Evolutionary conservation across 306 rosid species (phyloP), one percentile per base, ranked within the genome.

Genomic region (Quercus ilex): DNA sequence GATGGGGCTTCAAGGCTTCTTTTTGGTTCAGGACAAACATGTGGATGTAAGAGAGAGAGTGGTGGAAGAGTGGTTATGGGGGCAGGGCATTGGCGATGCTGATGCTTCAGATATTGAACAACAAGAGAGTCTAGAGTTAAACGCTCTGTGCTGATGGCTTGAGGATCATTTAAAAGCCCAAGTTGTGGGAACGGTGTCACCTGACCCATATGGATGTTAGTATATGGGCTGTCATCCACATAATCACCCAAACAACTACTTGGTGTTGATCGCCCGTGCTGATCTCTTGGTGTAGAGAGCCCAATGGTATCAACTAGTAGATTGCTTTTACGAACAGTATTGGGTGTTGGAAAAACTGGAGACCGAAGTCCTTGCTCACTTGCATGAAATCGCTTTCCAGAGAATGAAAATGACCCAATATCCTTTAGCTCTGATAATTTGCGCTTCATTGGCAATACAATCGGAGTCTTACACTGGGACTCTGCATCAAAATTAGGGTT

Each of bases 31-130:
- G 99, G 99, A 83, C 99, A 96, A 80, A 96, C 94, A 65, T 96
- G 99, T 4, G 94, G 97, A 58, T 93, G 94, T 38, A 96, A 74
- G 52, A 96, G 92, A 82, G 99, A 96, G 41, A 96, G 85, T 9
- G 99, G 99, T 35, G 99, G 99, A 73, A 96, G 99, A 30, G 99
- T 96, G 49, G 99, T 96, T 78, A 96, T 96, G 35, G 99, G 99
- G 13, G 99, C 97, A 19, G 99, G 92, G 74, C 99, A 96, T 81
- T 96, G 99, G 57, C 98, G 99, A 84, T 96, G 99, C 87, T 96
- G 99, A 86, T 96, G 98, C 88, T 93, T 96, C 76, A 96, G 82
- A 87, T 93, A 96, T 87, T 96, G 99, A 81, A 90, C 87, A 75
- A 96, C 99, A 69, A 96, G 82, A 67, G 97, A 88, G 81, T 96